Evolutionary conservation across 331 rosid species (phyloP), one percentile per base, ranked within the genome.

Genomic region (Phaseolus coccineus): DNA sequence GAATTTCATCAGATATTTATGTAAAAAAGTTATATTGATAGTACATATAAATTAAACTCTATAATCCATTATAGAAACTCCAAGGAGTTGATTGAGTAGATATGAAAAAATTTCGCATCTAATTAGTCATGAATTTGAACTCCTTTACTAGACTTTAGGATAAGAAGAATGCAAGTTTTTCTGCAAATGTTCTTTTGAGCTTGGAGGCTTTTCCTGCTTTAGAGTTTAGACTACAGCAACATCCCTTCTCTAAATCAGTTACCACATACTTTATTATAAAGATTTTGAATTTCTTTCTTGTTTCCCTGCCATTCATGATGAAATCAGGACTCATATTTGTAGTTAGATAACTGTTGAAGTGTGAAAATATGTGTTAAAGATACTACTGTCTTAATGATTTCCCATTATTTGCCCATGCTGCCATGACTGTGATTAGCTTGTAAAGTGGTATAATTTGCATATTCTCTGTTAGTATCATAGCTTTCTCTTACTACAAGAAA

Each of bases 301-400:
- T 67, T 77, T 66, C 74, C 46, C 8, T 3, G 50, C 14, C 8
- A 44, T 42, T 55, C 47, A 68, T 68, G 39, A 16, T 57, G 61
- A 19, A 16, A 39, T 27, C 44, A 28, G 39, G 42, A 16, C 12
- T 5, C n/a, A 19, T 19, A 6, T 30, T 19, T 19, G 22, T 19
- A 19, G 22, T 19, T 19, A 19, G 22, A 19, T 19, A 19, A 59
- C 44, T 27, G 69, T 55, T 44, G 39, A 1, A 39, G 67, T 37
- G 42, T 50, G 46, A 27, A 15, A 56, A 56, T 40, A 51, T 14
- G 51, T 65, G 63, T 53, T 35, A 6, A 6, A 39, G 39, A 28
- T 71, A 12, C 44, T 31, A 42, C 66, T 42, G 31, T 16, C 6
- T 51, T 51, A 16, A 51, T 51, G 58, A 66, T 65, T 53, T 66